Percentiles rank a stretch among this genome's conserved stretches.
Conservation (phyloP, 306 rosid genomes). For the Trifolium repens region DNA sequence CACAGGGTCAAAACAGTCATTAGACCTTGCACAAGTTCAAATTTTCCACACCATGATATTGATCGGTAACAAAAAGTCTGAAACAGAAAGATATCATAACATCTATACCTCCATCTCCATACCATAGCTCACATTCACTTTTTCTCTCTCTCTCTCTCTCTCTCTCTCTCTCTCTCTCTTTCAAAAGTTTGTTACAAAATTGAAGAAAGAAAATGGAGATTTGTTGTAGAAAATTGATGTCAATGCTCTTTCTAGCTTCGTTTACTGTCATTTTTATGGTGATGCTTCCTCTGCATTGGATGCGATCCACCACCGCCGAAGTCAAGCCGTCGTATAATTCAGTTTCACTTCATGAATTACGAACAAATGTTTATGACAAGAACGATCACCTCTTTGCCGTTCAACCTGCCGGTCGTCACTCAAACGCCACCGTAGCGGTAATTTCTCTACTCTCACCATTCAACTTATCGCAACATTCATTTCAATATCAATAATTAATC, state of each 20-base stretch:
- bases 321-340: neutral
- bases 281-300: slow-evolving; percentile 32
- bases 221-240: neutral
- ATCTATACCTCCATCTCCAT: neutral
- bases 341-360: slow-evolving; percentile 14
- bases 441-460: neutral
- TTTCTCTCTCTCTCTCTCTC: neutral
- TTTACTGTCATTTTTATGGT: neutral
- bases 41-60: neutral
- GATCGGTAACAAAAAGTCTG: neutral
- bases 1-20: slow-evolving; percentile 34
- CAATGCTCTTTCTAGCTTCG: slow-evolving; percentile 8
- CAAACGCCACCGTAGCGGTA: slow-evolving; percentile 34
- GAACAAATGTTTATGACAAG: slow-evolving; percentile 3
- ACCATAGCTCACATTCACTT: neutral
- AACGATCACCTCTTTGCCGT: slow-evolving; percentile 20
- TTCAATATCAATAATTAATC: neutral
- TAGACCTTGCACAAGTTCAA: neutral
- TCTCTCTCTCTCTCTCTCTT: neutral
- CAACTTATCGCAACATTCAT: too few species aligned
- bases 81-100: slow-evolving; percentile 13
- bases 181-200: neutral
- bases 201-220: slow-evolving; percentile 29
- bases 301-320: neutral
- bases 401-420: slow-evolving; percentile 15